phyloP scores from a whole-genome alignment of 2,329 filamentous ascomycete species.

The Aureobasidium lini region DNA sequence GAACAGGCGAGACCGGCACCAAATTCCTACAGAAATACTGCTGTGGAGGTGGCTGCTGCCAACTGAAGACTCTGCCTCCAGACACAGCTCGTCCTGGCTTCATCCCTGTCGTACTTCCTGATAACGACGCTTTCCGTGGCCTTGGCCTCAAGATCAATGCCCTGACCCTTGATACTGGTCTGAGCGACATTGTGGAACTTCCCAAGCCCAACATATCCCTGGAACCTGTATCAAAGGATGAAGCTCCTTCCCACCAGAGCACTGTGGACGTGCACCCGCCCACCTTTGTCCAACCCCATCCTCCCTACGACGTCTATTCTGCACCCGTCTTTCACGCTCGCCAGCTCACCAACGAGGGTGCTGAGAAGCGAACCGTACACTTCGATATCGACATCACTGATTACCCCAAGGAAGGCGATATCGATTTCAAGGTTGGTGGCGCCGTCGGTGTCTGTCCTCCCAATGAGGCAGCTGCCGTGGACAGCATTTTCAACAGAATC shows the following conservation, averaged over 20 bases:
- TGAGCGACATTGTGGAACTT: conserved; percentile 64
- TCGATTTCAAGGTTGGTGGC: conserved; percentile 94
- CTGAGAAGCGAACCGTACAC: conserved; percentile 95
- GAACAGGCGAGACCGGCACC: conserved; percentile 48
- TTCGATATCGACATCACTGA: conserved; percentile 96
- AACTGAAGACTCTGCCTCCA: conserved; percentile 47
- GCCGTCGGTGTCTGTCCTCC: conserved; percentile 90
- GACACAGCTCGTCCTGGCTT: conserved; percentile 37
- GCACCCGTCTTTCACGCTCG: conserved; percentile 79
- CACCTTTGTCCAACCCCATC: conserved; percentile 85
- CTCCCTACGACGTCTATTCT: conserved; percentile 83
- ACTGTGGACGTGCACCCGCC: conserved; percentile 61
- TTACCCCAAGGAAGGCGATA: conserved; percentile 74
- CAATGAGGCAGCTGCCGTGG: conserved; percentile 68
- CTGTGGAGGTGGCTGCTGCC: conserved; percentile 58
- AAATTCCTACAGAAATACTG: conserved; percentile 56
- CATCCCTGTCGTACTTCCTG: conserved; percentile 51
- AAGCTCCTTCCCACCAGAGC: conserved; percentile 33
- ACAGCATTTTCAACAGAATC: conserved; percentile 76
- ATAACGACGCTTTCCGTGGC: conserved; percentile 78
- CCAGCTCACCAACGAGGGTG: conserved; percentile 78
- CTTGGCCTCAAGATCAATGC: conserved; percentile 69
- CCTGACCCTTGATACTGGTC: conserved; percentile 60
- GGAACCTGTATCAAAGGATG: conserved; percentile 35
- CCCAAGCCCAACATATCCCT: conserved; percentile 65